Conservation (phyloP, 2,329 filamentous ascomycete genomes). For the Exserohilum turcica region DNA sequence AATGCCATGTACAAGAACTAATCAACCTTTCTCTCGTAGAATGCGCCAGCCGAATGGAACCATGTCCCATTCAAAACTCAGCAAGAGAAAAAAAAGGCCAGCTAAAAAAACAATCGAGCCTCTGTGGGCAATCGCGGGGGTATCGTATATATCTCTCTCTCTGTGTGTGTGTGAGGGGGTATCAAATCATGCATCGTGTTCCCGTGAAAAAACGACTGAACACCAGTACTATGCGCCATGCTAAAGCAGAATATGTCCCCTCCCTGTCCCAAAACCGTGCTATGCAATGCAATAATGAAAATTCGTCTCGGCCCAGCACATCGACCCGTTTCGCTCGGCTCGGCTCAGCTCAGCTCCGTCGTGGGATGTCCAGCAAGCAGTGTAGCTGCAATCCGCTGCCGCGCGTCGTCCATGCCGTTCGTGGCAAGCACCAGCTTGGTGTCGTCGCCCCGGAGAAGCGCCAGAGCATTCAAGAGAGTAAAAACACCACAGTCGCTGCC, state of each 20-base stretch:
- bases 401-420: constrained; percentile 63
- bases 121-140: constrained; percentile 6
- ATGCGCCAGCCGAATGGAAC: not conserved
- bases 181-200: constrained; percentile 21
- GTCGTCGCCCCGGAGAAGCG: constrained; percentile 52
- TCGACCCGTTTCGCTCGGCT: not conserved
- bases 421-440: constrained; percentile 53
- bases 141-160: no score
- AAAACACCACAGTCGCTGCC: constrained; percentile 79
- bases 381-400: constrained; percentile 66
- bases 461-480: constrained; percentile 73
- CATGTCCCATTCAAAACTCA: constrained; percentile 1
- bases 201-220: constrained; percentile 16
- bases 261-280: not conserved
- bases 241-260: not conserved
- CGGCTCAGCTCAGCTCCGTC: constrained; percentile 35
- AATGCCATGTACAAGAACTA: not conserved
- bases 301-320: not conserved
- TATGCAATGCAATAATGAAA: constrained; percentile 5
- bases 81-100: not conserved
- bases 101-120: constrained; percentile 12
- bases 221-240: constrained; percentile 17
- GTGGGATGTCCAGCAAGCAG: constrained; percentile 61
- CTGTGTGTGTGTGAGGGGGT: constrained; percentile 13
- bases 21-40: not conserved